A percentile compares a stretch with the other conserved stretches of the same genome.
Conservation (phyloP, 2,329 filamentous ascomycete species). For the Emmonsiellopsis sp. region DNA sequence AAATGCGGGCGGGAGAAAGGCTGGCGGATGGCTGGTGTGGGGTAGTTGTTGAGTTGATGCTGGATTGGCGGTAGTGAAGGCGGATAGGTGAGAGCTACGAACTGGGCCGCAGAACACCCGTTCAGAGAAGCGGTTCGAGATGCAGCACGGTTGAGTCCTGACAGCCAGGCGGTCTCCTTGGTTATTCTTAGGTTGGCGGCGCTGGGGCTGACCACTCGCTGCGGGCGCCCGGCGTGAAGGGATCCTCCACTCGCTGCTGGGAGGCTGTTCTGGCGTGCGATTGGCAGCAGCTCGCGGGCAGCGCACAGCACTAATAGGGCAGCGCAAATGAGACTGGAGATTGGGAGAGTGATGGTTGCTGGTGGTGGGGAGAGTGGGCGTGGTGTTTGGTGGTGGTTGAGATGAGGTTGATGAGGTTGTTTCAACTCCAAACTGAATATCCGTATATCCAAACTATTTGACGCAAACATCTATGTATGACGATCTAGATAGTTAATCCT, state of each 20-base stretch:
- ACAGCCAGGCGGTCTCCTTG: background rate
- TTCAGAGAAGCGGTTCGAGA: background rate
- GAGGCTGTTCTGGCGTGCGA: background rate
- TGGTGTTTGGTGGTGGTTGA: too few species aligned
- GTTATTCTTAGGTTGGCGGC: background rate
- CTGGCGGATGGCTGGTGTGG: slow-evolving; percentile 2
- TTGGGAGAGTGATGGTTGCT: too few species aligned
- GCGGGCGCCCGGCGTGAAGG: too few species aligned
- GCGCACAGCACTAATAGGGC: background rate
- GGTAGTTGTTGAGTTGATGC: background rate
- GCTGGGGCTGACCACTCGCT: too few species aligned
- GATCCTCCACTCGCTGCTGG: too few species aligned
- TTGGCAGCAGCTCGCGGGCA: background rate
- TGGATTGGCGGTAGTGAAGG: background rate
- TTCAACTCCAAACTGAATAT: too few species aligned
- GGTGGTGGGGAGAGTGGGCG: too few species aligned
- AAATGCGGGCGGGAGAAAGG: background rate
- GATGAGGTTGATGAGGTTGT: too few species aligned
- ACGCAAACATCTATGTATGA: too few species aligned
- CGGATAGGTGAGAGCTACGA: background rate
- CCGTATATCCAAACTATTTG: too few species aligned
- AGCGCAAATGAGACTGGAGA: too few species aligned
- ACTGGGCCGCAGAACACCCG: background rate
- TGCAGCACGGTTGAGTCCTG: background rate
- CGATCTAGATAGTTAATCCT: too few species aligned